Conservation (phyloP, 257 asterid species). For the Eustoma russellianum region DNA sequence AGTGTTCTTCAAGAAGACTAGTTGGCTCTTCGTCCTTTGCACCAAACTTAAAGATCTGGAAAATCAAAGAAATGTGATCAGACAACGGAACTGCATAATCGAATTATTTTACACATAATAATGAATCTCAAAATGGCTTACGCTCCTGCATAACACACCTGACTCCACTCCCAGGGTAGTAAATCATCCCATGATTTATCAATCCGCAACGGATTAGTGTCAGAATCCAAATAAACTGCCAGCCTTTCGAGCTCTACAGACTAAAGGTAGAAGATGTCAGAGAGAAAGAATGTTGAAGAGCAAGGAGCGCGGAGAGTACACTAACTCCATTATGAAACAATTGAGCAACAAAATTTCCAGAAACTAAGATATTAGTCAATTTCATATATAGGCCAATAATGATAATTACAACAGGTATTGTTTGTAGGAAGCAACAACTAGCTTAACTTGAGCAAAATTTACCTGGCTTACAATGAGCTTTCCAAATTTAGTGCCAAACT, state of each 20-base stretch:
- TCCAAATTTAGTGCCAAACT: too few species aligned
- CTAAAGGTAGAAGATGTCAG: constrained; percentile 22
- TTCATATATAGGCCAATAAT: too few species aligned
- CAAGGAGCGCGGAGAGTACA: background rate
- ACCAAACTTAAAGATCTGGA: constrained; percentile 79
- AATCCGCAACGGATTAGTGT: constrained; percentile 63
- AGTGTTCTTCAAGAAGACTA: constrained; percentile 37
- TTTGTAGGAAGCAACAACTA: too few species aligned
- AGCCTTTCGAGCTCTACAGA: constrained; percentile 81
- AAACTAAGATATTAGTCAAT: too few species aligned
- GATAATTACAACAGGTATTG: too few species aligned
- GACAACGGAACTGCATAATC: constrained; percentile 8
- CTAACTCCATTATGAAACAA: background rate
- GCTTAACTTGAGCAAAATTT: too few species aligned
- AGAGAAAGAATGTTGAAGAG: background rate
- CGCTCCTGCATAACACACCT: constrained; percentile 42
- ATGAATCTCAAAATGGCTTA: constrained; percentile 7
- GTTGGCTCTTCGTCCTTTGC: constrained; percentile 69
- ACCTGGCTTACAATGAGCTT: too few species aligned
- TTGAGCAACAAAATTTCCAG: too few species aligned
- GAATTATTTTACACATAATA: constrained; percentile 1
- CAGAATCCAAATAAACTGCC: constrained; percentile 87
- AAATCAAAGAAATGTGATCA: constrained; percentile 13
- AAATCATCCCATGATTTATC: constrained; percentile 77
- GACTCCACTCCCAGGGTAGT: constrained; percentile 74